Base-by-base conservation (phyloP, 2,329 filamentous ascomycete genomes). In the Fusarium lateritium region DNA sequence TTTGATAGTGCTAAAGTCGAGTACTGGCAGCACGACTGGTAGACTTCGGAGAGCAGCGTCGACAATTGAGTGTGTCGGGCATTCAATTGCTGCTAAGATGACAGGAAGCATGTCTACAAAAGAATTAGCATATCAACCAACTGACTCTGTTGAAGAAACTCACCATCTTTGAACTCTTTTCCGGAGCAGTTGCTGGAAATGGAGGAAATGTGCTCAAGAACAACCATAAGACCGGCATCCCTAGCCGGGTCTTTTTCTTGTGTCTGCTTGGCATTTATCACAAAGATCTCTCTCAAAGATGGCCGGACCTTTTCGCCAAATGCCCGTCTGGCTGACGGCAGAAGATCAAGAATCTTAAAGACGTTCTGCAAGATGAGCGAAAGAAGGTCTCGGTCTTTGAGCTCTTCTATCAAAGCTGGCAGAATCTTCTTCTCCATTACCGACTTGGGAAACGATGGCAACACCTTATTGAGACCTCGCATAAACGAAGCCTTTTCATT, bases 1-100 rank as follows among this genome's bases (percentile, higher is more conserved):
- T 80, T 98, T 99, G 74, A 98, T 94, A 0, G 95, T 98, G 71
- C 92, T 97, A 72, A 98, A 98, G 79, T 99, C 96, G 9, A 99
- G 88, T 4, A 96, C 89, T 1, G 94, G 93, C 7, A 98, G 82
- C n/a, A 98, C 88, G 2, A 89, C 85, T 3, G 94, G 91, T 7
- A 99, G 82, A 28, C 91, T 92, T 50, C 91, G 88, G 15, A 99
- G 84, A 4, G 94, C 91, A 6, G 92, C 92, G 79, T 98, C 96
- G 1, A 98, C 92, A 17, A 99, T 85, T 2, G 92, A 91, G 71
- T 97, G 96, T 0, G 94, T 98, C 1, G 93, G 88, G 11, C 94
- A 97, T 73, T 97, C 94, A 56, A 99, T 87, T 0, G 94, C 93
- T 9, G 94, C 84, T 56, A 94, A 84, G 44, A 98, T 87, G 42